Evolutionary conservation across 164 flowering plant genomes (phyloP).

Genomic region (Platanus orientalis): DNA sequence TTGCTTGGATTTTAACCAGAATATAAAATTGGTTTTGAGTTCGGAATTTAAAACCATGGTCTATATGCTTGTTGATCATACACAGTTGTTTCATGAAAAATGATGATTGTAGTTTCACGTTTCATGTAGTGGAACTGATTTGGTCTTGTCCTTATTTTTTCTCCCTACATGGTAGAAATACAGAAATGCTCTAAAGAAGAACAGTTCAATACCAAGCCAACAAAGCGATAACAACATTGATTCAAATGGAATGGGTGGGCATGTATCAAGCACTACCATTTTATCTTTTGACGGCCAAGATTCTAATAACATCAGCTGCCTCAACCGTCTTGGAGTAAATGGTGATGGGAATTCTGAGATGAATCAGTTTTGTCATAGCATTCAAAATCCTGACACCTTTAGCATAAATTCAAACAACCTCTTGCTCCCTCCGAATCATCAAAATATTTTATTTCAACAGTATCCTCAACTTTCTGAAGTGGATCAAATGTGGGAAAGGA

Average conservation of each 20-base stretch:
- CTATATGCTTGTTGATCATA: not conserved
- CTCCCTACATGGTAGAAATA: slow-evolving; percentile 22
- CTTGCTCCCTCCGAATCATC: slow-evolving; percentile 5
- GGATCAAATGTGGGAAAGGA: slow-evolving; percentile 8
- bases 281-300: slow-evolving; percentile 3
- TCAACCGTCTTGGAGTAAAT: slow-evolving; percentile 8
- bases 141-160: not conserved
- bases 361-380: slow-evolving; percentile 2
- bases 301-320: not conserved
- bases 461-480: not conserved
- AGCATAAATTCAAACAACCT: not conserved
- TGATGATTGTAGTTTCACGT: not conserved
- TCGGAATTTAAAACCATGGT: too few species aligned
- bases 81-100: not conserved
- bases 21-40: too few species aligned
- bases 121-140: slow-evolving; percentile 2
- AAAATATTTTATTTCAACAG: not conserved
- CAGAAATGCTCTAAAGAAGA: slow-evolving; percentile 20
- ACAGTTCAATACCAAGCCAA: not conserved
- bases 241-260: slow-evolving; percentile 4
- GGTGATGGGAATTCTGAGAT: not conserved
- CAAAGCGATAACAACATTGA: not conserved
- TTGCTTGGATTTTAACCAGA: too few species aligned
- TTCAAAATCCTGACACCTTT: not conserved
- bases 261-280: slow-evolving; percentile 3